Evolutionary conservation across 192 early-diverging fungal species (phyloP).

Genomic region (Chytriomyces hyalinus): DNA sequence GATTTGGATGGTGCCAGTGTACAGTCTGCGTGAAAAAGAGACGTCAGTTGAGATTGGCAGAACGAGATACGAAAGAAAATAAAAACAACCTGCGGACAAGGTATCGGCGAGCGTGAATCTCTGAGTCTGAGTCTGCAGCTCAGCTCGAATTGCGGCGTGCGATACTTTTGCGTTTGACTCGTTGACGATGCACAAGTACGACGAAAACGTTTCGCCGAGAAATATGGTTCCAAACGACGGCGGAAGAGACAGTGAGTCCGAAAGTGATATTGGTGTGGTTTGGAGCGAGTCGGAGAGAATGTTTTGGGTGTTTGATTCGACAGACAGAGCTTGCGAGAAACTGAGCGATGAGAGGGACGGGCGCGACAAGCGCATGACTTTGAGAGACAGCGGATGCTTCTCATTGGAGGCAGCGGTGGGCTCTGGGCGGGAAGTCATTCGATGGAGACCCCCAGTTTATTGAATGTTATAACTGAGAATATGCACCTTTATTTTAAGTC

Average conservation of each 20-base stretch:
- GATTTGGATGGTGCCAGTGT: conserved; percentile 72
- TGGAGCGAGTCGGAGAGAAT: background rate
- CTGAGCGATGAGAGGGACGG: conserved; percentile 55
- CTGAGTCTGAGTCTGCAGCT: conserved; percentile 86
- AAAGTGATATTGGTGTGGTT: conserved; percentile 41
- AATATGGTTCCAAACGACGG: conserved; percentile 91
- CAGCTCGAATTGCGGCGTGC: conserved; percentile 77
- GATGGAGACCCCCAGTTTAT: too few species aligned
- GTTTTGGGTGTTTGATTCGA: background rate
- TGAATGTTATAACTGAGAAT: too few species aligned
- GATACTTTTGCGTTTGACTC: conserved; percentile 71
- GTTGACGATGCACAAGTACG: conserved; percentile 89
- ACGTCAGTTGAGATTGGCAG: conserved; percentile 30
- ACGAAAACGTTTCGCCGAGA: conserved; percentile 89
- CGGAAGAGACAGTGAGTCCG: conserved; percentile 78
- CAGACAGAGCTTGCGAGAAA: background rate
- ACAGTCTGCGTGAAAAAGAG: conserved; percentile 2
- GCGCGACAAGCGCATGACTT: conserved; percentile 89
- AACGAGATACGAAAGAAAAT: too few species aligned
- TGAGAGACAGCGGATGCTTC: conserved; percentile 78
- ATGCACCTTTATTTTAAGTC: too few species aligned
- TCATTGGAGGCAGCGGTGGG: conserved; percentile 1
- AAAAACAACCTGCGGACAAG: conserved; percentile 9
- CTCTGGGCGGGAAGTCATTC: too few species aligned
- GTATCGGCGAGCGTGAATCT: conserved; percentile 78